A percentile compares a stretch with the other conserved stretches of the same genome.
Conservation (phyloP, 305 asterid species). For the Solanum hybrid region DNA sequence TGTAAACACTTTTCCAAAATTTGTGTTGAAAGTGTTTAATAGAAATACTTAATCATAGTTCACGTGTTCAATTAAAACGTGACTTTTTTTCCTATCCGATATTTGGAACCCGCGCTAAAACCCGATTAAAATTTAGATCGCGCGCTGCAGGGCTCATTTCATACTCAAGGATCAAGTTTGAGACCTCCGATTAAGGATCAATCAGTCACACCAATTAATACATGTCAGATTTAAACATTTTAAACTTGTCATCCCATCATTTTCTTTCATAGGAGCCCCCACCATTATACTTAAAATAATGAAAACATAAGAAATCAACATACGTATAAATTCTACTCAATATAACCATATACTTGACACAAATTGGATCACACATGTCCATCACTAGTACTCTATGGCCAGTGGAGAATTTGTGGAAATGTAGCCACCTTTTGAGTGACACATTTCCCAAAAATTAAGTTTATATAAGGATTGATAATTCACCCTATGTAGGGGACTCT, state of each 20-base stretch:
- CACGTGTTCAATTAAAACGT: too few relatives aligned
- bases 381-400: neutral
- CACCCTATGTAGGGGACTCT: neutral
- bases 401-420: neutral
- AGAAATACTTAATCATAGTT: neutral
- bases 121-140: fast-evolving
- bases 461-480: neutral
- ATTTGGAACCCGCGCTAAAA: fast-evolving
- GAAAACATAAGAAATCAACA: neutral
- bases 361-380: neutral
- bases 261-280: neutral
- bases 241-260: neutral
- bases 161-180: fast-evolving
- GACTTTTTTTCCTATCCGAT: fast-evolving
- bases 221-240: neutral
- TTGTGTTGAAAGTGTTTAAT: neutral
- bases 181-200: fast-evolving
- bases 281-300: neutral
- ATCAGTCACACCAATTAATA: neutral
- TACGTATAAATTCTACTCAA: neutral
- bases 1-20: neutral
- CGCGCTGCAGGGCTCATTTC: fast-evolving
- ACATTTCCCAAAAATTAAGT: neutral
- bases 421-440: neutral
- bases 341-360: neutral